Evolutionary conservation across 805 yeast species (phyloP), one percentile per base, ranked within the genome.

Genomic region (Nematodospora valgi): DNA sequence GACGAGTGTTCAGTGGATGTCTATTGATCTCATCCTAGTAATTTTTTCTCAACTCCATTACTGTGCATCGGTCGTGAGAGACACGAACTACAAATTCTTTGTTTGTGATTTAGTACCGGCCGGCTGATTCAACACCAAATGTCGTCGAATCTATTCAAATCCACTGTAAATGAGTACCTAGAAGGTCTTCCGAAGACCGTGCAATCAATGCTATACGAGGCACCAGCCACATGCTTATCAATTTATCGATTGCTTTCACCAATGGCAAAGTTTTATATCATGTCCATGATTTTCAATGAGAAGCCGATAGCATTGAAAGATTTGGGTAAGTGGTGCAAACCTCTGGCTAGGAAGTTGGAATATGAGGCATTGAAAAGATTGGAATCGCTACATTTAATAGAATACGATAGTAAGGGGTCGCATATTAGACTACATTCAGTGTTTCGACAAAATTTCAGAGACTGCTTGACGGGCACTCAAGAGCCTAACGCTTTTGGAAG

Each of bases 191-290:
- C 98, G 1, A 87, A 83, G 51, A 70, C 83, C 5, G 86, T 87
- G n/a, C 91, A 89, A 48, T 70, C 81, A 15, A 76, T 87, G 51
- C 71, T 93, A 15, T 93, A 85, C 59, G 81, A 78, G 48, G 58
- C 60, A 34, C 96, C 98, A 2, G 96, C 97, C 9, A 86, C 98
- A 37, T 88, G 97, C 55, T 68, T 93, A 30, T 94, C 98, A 2
- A 81, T 93, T n/a, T 89, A 82, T 56, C 71, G 98, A 44, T 67
- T 93, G 40, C 69, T 93, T 12, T 96, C 98, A 0, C 80, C 89
- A 16, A 60, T 93, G 45, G 95, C 97, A 19, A 89, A 91, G 55
- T 83, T 86, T 58, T 82, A 83, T 50, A 79, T 91, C 32, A 82
- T 87, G 87, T 72, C 89, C 8, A 77, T 89, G 82, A 66, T 94